Evolutionary conservation across 768 basidiomycete species (phyloP), one percentile per base, ranked within the genome.

Genomic region (Megacollybia marginata): DNA sequence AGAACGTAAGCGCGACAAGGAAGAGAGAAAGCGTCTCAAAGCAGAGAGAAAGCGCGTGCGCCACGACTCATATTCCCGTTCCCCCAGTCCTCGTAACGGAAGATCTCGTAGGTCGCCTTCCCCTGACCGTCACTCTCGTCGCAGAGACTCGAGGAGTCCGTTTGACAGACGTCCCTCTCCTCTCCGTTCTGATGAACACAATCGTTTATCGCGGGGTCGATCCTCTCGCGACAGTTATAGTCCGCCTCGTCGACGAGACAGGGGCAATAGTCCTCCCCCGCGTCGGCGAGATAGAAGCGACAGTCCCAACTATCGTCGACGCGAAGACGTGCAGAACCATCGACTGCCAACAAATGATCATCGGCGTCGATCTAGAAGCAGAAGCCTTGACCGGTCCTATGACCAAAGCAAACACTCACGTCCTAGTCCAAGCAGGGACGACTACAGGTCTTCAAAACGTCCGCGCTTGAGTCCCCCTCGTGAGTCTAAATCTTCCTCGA

Each of bases 1-100:
- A 57, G 75, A 82, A 46, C 72, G 79, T 48, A 80, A 76, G 65
- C 65, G 65, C 45, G 66, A 70, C 51, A 82, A 82, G 55, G 78
- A 83, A 60, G 78, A 74, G 59, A 76, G 72, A 48, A 67, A 68
- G 49, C 66, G 61, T 47, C 65, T 62, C 47, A 60, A 61, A 48
- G 48, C 56, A 48, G 51, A 63, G 50, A 42, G 49, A 45, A 58
- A 36, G 54, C 62, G 62, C 34, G 11, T 55, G 47, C 54, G 46
- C 56, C 65, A 55, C 6, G 69, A 69, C 20, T 60, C 62, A 12
- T 57, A 55, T 31, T 65, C 68, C 48, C 71, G 65, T 40, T 79
- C 76, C 12, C 67, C 64, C 8, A 80, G 76, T 55, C 75, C 78
- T 12, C 61, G 56, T 48, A 52, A 61, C 48, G 28, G 59, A 54